A percentile compares a stretch with the other conserved stretches of the same genome.
phyloP scores from a whole-genome alignment of 345 rosid species.

The Citrus sinensis region DVS_A1.0 CM039164.1:26576001-26576500 shows the following conservation, averaged over 20 bases:
- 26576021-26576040: background rate
- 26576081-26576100: background rate
- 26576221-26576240: background rate
- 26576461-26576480: no score
- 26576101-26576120: background rate
- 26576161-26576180: background rate
- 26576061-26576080: background rate
- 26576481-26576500: background rate
- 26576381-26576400: background rate
- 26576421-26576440: no score
- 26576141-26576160: background rate
- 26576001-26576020: background rate
- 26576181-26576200: no score
- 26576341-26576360: conserved; percentile 28
- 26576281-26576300: background rate
- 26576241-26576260: background rate
- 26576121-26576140: background rate
- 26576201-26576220: background rate
- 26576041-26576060: background rate
- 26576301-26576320: conserved; percentile 30
- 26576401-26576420: no score
- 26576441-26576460: background rate
- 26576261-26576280: background rate
- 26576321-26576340: conserved; percentile 33
- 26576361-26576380: background rate